A percentile compares a stretch with the other conserved stretches of the same genome.
phyloP scores from a whole-genome alignment of 1,139 yeast genomes.

The Kurtzmaniella natalensis region DNA sequence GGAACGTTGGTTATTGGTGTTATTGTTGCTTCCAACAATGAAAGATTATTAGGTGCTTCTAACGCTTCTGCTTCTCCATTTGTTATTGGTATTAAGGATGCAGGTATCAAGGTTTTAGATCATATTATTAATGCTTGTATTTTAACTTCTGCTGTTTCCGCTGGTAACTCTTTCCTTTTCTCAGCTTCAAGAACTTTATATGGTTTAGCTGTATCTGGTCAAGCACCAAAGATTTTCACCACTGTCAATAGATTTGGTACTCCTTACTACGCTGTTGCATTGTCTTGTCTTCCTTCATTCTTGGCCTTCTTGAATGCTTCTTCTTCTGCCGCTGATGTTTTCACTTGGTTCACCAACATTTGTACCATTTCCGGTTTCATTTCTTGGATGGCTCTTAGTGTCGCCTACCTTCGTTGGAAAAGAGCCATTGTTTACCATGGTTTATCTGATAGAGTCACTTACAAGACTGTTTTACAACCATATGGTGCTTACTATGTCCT shows the following conservation, averaged over 20 bases:
- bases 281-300: constrained; percentile 29
- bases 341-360: constrained; percentile 64
- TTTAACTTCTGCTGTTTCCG: constrained; percentile 63
- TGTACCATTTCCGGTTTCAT: constrained; percentile 68
- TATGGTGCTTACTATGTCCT: constrained; percentile 49
- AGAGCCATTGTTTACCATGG: constrained; percentile 42
- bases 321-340: constrained; percentile 49
- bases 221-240: constrained; percentile 55
- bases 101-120: constrained; percentile 57
- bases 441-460: constrained; percentile 44
- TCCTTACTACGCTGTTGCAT: constrained; percentile 48
- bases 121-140: constrained; percentile 68
- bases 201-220: constrained; percentile 57
- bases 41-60: constrained; percentile 29
- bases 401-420: constrained; percentile 51
- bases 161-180: constrained; percentile 70
- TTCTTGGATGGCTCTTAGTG: constrained; percentile 55
- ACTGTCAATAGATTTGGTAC: constrained; percentile 63
- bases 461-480: constrained; percentile 45
- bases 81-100: constrained; percentile 51
- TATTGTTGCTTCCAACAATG: constrained; percentile 33
- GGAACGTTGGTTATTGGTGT: constrained; percentile 48
- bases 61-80: constrained; percentile 50
- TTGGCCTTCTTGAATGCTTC: constrained; percentile 63
- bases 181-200: constrained; percentile 67